Conservation (phyloP, 257 asterid species). For the Solanum etuberosum region DNA sequence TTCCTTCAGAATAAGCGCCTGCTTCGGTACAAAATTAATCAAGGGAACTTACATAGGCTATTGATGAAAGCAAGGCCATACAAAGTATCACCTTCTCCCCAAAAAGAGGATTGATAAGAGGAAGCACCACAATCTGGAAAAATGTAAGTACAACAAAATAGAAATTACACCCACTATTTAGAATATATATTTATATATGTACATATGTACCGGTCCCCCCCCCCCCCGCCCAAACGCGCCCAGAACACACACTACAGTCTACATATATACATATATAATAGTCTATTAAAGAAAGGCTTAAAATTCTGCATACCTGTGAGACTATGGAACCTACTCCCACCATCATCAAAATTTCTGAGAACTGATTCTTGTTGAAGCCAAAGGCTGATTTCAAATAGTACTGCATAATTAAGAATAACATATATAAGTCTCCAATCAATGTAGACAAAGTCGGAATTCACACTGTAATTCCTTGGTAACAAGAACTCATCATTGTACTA, state of each 20-base stretch:
- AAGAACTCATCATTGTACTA: background rate
- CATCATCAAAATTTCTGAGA: constrained; percentile 75
- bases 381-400: constrained; percentile 80
- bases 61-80: constrained; percentile 56
- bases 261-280: background rate
- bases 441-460: background rate
- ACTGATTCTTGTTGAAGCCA: constrained; percentile 79
- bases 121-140: constrained; percentile 77
- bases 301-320: constrained; percentile 59
- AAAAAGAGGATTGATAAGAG: constrained; percentile 58
- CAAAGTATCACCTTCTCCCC: constrained; percentile 81
- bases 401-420: constrained; percentile 29
- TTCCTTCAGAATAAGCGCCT: background rate
- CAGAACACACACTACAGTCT: background rate
- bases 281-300: background rate
- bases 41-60: constrained; percentile 58
- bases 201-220: background rate
- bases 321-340: constrained; percentile 87
- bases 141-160: background rate
- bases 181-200: too few species aligned
- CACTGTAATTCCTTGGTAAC: background rate
- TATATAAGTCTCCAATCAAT: constrained; percentile 1
- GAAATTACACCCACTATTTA: background rate
- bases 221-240: background rate
- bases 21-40: background rate